phyloP scores from a whole-genome alignment of 2,329 filamentous ascomycete species.

The Talaromyces marneffei region DNA sequence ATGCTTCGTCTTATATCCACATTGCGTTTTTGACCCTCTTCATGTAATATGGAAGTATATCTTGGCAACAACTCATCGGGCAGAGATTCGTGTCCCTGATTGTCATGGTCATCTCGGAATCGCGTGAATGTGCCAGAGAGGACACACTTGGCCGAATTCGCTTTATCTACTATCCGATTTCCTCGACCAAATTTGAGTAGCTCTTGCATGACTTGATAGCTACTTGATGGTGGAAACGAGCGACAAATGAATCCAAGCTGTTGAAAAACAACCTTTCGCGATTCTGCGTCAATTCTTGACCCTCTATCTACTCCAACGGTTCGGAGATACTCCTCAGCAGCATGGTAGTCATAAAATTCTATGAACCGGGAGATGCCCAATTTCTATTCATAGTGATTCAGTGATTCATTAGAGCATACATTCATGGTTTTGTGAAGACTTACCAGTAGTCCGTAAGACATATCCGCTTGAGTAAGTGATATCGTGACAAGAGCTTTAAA shows the following conservation, averaged over 20 bases:
- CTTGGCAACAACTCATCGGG: background rate
- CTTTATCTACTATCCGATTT: background rate
- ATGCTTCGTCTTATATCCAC: background rate
- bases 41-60: slow-evolving; percentile 1
- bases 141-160: background rate
- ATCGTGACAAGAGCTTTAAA: background rate
- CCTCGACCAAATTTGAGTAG: background rate
- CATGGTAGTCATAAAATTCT: background rate
- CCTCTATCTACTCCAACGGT: background rate
- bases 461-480: background rate
- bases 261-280: background rate
- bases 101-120: background rate
- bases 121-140: background rate
- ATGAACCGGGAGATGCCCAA: background rate
- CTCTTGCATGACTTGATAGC: background rate
- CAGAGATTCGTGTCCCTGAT: background rate
- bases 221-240: background rate
- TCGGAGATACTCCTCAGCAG: background rate
- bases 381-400: background rate
- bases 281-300: background rate
- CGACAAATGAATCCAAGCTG: background rate
- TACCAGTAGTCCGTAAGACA: background rate
- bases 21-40: background rate
- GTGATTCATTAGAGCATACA: background rate
- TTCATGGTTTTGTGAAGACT: background rate